Evolutionary conservation across 768 basidiomycete genomes (phyloP), one percentile per base, ranked within the genome.

Genomic region (Kockovaella imperatae): DNA sequence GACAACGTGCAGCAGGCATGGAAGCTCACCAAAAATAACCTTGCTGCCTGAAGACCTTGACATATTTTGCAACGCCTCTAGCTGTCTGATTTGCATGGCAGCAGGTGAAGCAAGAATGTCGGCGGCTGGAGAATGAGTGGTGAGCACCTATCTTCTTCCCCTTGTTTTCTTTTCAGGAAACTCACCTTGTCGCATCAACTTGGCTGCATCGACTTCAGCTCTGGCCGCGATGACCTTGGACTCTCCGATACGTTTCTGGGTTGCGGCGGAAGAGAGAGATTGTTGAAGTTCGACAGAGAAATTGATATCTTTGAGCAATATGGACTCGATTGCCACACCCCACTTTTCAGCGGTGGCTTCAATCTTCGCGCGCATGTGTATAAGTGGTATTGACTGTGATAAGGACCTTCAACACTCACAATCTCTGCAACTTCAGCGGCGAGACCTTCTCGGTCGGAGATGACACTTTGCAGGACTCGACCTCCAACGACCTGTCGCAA

Each of bases 401-500:
- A n/a, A 13, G 8, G 20, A n/a, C 21, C 13, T 11, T 17, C 15
- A 42, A 24, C 42, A 36, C 65, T 49, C 43, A 69, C 68, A 32
- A 70, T 70, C 50, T 70, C 69, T 31, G 65, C 63, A 20, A 70
- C 67, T 53, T 70, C 69, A 25, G 62, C 61, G 18, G 69, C 69
- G 5, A 70, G 56, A 44, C 67, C 89, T 63, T 97, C 93, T 53
- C 93, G 87, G 74, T 97, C 93, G 3, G 90, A 93, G 53, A 97
- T 87, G 49, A 97, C 86, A 60, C 80, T 83, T 72, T 97, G 93
- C n/a, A 97, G 86, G 0, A 85, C 6, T 17, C 56, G 84, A 3
- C 88, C 87, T 55, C 93, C 93, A 28, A 95, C 89, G 68, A 97
- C 90, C 64, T 96, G 89, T n/a, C 93, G 82, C 18, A 97, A 78